Percentiles rank a stretch among this genome's conserved stretches.
These are phyloP conservation scores for Heritiera littoralis DNA, from an alignment of 345 rosid genomes.

Conservation along the genomic window DNA sequence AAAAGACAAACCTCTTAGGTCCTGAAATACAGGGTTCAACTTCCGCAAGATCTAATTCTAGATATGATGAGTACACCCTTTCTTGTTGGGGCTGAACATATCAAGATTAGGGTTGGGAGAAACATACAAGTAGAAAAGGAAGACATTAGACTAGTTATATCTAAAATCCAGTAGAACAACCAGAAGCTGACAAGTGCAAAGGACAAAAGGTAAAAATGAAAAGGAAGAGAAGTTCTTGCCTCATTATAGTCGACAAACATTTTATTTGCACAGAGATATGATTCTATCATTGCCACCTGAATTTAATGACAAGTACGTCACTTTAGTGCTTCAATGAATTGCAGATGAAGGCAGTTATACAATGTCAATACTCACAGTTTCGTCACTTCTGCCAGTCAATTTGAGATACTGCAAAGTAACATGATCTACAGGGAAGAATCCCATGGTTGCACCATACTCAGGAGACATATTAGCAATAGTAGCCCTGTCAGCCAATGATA, in stretches of 20 bases:
- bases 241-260: conserved; percentile 92
- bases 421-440: conserved; percentile 98
- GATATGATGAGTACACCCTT: conserved; percentile 76
- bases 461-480: conserved; percentile 99
- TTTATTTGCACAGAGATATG: conserved; percentile 91
- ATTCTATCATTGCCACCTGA: conserved; percentile 86
- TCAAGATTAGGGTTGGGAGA: background rate
- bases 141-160: conserved; percentile 13
- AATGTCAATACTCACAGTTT: conserved; percentile 60
- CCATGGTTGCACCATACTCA: conserved; percentile 99
- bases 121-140: background rate
- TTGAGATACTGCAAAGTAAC: conserved; percentile 91
- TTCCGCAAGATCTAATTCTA: conserved; percentile 68
- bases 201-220: background rate
- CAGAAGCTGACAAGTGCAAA: background rate
- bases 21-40: conserved; percentile 97
- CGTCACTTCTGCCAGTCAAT: conserved; percentile 97
- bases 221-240: conserved; percentile 37
- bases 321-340: conserved; percentile 5
- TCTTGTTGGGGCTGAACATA: conserved; percentile 70
- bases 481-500: conserved; percentile 97
- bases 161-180: background rate
- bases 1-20: conserved; percentile 71
- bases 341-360: conserved; percentile 11
- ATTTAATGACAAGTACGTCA: conserved; percentile 20